A percentile compares a stretch with the other conserved stretches of the same genome.
Evolutionary conservation across 2,329 filamentous ascomycete genomes (phyloP).

Genomic region (Byssoonygena ceratinophila): DNA sequence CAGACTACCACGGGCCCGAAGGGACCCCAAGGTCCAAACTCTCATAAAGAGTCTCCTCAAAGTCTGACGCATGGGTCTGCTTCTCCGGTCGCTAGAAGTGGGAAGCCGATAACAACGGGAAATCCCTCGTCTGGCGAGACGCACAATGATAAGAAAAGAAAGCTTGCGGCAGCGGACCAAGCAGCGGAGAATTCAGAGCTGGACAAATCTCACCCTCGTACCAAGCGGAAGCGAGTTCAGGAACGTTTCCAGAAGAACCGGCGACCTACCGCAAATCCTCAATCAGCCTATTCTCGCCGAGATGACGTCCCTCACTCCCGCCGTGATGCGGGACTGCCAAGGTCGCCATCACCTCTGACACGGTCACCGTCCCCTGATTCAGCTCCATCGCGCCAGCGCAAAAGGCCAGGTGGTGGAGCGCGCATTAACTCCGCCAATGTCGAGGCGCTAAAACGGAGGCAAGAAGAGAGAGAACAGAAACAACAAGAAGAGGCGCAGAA

Average conservation of each 20-base stretch:
- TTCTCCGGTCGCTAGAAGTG: neutral
- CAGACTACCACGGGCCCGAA: neutral
- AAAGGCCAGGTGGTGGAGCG: conserved; percentile 39
- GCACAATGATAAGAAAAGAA: conserved; percentile 5
- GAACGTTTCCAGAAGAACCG: conserved; percentile 31
- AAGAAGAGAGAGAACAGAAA: conserved; percentile 37
- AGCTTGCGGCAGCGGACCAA: neutral
- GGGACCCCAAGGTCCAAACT: neutral
- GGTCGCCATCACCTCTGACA: conserved; percentile 34
- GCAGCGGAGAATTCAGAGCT: conserved; percentile 13
- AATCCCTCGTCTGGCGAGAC: neutral
- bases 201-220: conserved; percentile 22
- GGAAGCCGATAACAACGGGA: neutral
- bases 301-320: conserved; percentile 27
- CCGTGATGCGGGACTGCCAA: too few relatives aligned
- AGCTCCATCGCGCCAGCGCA: conserved; percentile 33
- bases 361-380: conserved; percentile 35
- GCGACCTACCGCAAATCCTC: conserved; percentile 29
- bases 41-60: neutral
- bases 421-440: conserved; percentile 31
- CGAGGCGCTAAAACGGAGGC: conserved; percentile 33
- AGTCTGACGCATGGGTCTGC: neutral
- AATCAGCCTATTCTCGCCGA: conserved; percentile 33
- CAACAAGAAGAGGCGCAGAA: conserved; percentile 31
- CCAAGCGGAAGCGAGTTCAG: conserved; percentile 32